Percentiles rank a stretch among this genome's conserved stretches.
Conservation (phyloP, 768 basidiomycete species). For the Collybia nuda region DNA sequence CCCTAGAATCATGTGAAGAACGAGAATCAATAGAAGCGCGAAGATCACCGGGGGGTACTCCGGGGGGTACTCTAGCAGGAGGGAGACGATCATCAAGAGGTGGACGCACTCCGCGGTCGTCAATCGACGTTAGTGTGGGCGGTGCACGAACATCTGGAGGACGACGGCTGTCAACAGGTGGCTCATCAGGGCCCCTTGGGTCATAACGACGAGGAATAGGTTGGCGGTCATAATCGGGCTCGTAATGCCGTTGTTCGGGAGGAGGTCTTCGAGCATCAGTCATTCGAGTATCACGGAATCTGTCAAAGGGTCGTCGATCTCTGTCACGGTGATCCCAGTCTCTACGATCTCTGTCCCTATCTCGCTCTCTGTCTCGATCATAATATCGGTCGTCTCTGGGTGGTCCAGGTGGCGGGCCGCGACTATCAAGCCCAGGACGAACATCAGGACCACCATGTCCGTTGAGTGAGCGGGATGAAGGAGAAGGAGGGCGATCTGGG, state of each 20-base stretch:
- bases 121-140: constrained; percentile 7
- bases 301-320: constrained; percentile 35
- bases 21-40: constrained; percentile 28
- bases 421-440: constrained; percentile 13
- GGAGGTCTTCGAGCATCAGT: constrained; percentile 39
- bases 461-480: constrained; percentile 8
- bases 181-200: constrained; percentile 16
- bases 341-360: constrained; percentile 35
- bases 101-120: constrained; percentile 8
- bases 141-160: constrained; percentile 31
- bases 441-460: constrained; percentile 12
- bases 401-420: constrained; percentile 10
- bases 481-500: constrained; percentile 17
- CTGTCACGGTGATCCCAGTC: constrained; percentile 25
- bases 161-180: constrained; percentile 22
- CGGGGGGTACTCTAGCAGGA: constrained; percentile 13
- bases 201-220: constrained; percentile 22
- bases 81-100: constrained; percentile 12
- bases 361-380: constrained; percentile 37
- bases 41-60: constrained; percentile 15
- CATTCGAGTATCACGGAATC: constrained; percentile 15
- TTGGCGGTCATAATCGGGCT: constrained; percentile 35
- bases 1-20: constrained; percentile 20
- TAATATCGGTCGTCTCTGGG: constrained; percentile 27
- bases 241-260: constrained; percentile 48